Evolutionary conservation across 148 eudicot genomes (phyloP).

Genomic region (Fallopia convolvulus): DNA sequence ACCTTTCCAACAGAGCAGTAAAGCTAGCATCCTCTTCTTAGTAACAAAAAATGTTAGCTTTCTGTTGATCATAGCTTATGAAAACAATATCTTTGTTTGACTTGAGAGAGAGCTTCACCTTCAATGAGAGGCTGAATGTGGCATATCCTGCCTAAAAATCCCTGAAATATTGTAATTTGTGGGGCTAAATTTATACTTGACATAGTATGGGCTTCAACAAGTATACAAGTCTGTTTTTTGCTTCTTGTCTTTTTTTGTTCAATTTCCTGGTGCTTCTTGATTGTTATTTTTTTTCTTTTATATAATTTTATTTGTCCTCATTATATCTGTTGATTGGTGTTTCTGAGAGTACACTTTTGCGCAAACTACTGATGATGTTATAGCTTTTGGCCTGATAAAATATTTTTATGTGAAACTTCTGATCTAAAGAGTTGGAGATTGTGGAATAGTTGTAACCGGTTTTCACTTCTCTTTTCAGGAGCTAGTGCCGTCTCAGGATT

Average conservation of each 20-base stretch:
- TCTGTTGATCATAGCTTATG: neutral
- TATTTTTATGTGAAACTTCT: neutral
- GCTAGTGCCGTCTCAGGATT: constrained; percentile 27
- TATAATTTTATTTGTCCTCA: neutral
- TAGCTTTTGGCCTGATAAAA: neutral
- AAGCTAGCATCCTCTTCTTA: neutral
- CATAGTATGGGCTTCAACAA: neutral
- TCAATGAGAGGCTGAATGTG: too few species aligned
- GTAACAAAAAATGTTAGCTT: neutral
- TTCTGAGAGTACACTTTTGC: neutral
- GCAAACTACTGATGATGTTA: neutral
- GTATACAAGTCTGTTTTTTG: neutral
- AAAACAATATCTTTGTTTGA: neutral
- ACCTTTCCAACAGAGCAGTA: neutral
- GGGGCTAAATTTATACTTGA: neutral
- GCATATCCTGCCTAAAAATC: neutral
- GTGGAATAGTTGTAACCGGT: neutral
- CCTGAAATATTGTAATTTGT: neutral
- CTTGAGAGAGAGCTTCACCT: neutral
- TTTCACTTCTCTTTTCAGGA: constrained; percentile 11
- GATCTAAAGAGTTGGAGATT: neutral
- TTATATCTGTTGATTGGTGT: neutral
- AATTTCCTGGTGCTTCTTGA: neutral
- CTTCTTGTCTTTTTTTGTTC: neutral
- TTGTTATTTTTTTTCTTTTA: neutral